phyloP scores from a whole-genome alignment of 441 rosid species.

The Jatropha podagrica region DNA sequence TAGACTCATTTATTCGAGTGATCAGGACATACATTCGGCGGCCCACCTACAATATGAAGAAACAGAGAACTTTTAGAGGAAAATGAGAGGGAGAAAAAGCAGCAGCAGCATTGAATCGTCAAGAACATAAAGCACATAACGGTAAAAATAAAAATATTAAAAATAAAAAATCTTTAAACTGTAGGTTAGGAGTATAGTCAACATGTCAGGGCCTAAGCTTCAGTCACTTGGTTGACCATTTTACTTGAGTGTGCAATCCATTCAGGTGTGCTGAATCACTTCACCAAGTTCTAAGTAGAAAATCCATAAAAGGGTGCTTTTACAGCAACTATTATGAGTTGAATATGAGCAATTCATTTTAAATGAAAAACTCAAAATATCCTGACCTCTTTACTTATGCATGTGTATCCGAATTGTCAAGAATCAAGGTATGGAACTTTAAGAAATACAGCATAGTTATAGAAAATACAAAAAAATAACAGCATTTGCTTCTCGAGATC shows the following conservation, averaged over 20 bases:
- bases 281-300: background rate
- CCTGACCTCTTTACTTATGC: background rate
- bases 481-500: background rate
- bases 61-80: constrained; percentile 2
- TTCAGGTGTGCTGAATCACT: background rate
- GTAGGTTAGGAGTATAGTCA: background rate
- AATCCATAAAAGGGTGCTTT: background rate
- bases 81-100: background rate
- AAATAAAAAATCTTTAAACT: background rate
- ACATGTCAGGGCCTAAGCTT: background rate
- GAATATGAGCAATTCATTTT: background rate
- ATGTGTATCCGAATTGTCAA: background rate
- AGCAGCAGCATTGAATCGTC: background rate
- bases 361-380: background rate
- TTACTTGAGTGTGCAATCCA: background rate
- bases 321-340: background rate
- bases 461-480: background rate
- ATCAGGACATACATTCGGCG: constrained; percentile 51
- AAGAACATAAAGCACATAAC: constrained; percentile 12
- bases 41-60: constrained; percentile 56
- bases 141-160: background rate
- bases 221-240: background rate
- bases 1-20: constrained; percentile 63
- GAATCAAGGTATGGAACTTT: background rate
- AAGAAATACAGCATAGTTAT: background rate